phyloP scores from a whole-genome alignment of 2,329 filamentous ascomycete genomes.

The Phyllosticta capitalensis region DNA sequence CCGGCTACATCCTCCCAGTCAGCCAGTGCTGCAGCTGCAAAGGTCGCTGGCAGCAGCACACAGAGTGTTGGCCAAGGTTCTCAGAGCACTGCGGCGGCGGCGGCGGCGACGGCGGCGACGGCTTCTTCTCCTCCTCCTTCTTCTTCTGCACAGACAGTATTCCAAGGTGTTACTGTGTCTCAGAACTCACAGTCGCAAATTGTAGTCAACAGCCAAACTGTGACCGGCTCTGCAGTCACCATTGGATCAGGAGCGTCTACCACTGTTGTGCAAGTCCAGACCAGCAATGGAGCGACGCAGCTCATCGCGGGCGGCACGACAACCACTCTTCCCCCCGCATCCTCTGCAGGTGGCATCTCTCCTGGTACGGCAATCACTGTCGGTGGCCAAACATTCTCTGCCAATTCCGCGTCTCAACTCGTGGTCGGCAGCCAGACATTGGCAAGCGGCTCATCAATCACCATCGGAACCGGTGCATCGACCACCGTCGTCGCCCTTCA shows the following conservation, averaged over 20 bases:
- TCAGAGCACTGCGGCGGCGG: too few relatives aligned
- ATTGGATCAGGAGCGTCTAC: slow-evolving; percentile 1
- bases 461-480: slow-evolving; percentile 16
- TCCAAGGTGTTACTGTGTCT: not conserved
- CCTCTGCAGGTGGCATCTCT: not conserved
- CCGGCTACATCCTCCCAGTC: not conserved
- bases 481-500: slow-evolving; percentile 17
- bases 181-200: not conserved
- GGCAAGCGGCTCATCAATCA: slow-evolving; percentile 21
- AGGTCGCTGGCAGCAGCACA: too few relatives aligned
- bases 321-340: not conserved
- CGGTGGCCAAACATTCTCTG: not conserved
- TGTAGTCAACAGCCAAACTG: not conserved
- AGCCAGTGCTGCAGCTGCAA: not conserved
- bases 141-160: too few relatives aligned
- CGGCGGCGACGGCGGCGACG: too few relatives aligned
- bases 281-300: not conserved
- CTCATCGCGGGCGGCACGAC: not conserved
- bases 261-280: not conserved
- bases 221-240: slow-evolving; percentile 1
- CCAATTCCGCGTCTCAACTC: not conserved
- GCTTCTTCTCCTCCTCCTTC: too few relatives aligned
- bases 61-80: too few relatives aligned
- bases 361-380: not conserved
- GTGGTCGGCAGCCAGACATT: slow-evolving; percentile 10